phyloP scores from a whole-genome alignment of 2,329 filamentous ascomycete genomes.

The Colletotrichum sp. region DNA sequence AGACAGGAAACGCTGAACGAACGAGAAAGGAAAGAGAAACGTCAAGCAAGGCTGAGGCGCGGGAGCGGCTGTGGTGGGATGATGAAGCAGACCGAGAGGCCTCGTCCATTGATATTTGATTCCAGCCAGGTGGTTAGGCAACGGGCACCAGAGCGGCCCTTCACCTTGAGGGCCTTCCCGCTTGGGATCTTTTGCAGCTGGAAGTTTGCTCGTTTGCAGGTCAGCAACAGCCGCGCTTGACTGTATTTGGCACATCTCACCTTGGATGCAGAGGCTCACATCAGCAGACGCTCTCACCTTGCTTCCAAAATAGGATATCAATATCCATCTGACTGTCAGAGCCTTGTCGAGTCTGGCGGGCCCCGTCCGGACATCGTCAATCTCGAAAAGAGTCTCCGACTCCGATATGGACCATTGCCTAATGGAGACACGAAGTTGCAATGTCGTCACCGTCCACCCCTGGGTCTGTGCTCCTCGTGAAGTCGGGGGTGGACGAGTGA shows the following conservation, averaged over 20 bases:
- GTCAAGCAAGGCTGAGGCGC: not conserved
- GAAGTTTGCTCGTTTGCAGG: not conserved
- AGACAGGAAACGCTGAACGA: not conserved
- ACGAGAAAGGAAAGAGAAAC: not conserved
- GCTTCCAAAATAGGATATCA: not conserved
- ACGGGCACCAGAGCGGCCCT: not conserved
- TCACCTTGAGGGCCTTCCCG: not conserved
- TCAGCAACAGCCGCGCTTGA: not conserved
- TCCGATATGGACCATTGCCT: not conserved
- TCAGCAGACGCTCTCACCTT: not conserved
- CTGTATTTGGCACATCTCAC: not conserved
- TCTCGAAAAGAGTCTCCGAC: not conserved
- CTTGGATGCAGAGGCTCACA: slow-evolving; percentile 1
- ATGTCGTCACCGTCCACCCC: not conserved
- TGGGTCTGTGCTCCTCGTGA: not conserved
- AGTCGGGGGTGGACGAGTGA: not conserved
- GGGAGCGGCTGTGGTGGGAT: not conserved
- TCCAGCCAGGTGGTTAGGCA: slow-evolving; percentile 4
- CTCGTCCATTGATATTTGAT: not conserved
- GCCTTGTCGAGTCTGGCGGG: not conserved
- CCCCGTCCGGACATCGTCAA: not conserved
- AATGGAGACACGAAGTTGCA: slow-evolving; percentile 2
- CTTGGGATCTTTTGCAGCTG: not conserved
- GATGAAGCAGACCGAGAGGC: not conserved
- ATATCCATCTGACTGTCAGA: not conserved